Base-by-base conservation (phyloP, 2,329 filamentous ascomycete species). In the Paraconiothyrium brasiliense region DNA sequence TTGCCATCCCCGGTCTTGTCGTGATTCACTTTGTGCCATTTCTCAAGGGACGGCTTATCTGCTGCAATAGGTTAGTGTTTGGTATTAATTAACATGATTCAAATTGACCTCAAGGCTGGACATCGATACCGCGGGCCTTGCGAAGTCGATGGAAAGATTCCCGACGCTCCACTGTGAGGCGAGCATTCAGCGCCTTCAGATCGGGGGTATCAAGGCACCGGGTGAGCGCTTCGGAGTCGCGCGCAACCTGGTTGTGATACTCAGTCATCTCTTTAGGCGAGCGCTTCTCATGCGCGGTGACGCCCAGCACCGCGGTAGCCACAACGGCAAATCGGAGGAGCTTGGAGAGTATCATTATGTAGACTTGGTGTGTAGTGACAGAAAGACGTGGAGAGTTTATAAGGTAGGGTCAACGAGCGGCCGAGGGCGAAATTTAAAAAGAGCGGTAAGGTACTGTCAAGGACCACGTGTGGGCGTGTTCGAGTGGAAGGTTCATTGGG, bases 111-210 rank as follows among this genome's bases (percentile, higher is more conserved):
- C 50, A 34, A 13, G 49, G n/a, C 20, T 60, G n/a, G 27, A 55
- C 3, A 5, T 46, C 16, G 37, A 66, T 62, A 10, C 51, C 62
- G 35, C 65, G 65, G 44, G 60, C 59, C 46, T 66, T 60, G 39
- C 65, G 65, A 6, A 70, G 32, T 14, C 58, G 61, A 8, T 58
- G 48, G 20, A 65, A 60, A 13, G 60, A 48, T 20, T 51, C 49
- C 2, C 51, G 49, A 43, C 64, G 60, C n/a, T 63, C 44, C 5
- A 52, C 60, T 7, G 58, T 20, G 22, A 60, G 44, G 41, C 68
- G 68, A 35, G 48, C 44, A 22, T 58, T 46, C 13, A 67, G 34
- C 3, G 56, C 43, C 39, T 59, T 56, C 54, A 64, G n/a, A 13
- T 50, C 58, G 8, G 48, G 64, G 10, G 58, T 50, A 27, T 61